phyloP scores from a whole-genome alignment of 2,329 filamentous ascomycete species.

The Thielaviopsis punctulata region DNA sequence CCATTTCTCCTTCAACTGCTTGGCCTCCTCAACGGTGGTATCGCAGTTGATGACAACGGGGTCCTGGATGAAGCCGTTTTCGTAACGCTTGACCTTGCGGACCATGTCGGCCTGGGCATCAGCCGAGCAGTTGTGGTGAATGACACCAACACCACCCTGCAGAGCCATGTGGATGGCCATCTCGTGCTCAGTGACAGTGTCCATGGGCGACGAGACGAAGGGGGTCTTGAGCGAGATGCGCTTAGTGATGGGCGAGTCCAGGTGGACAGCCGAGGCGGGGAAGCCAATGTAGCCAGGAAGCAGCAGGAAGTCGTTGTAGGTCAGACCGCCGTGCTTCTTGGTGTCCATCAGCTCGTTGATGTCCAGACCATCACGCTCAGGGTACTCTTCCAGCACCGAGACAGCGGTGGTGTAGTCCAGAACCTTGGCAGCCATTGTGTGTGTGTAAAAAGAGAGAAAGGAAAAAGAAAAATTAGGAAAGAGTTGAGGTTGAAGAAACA shows the following conservation, averaged over 20 bases:
- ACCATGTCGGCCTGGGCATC: conserved; percentile 98
- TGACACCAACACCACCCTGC: conserved; percentile 77
- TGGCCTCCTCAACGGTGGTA: conserved; percentile 82
- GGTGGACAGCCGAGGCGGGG: conserved; percentile 68
- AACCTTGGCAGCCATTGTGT: conserved; percentile 49
- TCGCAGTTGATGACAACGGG: conserved; percentile 77
- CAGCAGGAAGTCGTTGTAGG: conserved; percentile 97
- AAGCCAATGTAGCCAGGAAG: conserved; percentile 98
- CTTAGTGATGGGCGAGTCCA: conserved; percentile 90
- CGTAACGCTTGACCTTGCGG: conserved; percentile 95
- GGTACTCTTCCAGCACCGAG: conserved; percentile 67
- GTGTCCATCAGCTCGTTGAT: conserved; percentile 79
- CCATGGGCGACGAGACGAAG: conserved; percentile 96
- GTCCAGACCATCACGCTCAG: conserved; percentile 68
- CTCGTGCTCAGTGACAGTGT: conserved; percentile 97
- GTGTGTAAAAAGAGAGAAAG: conserved; percentile 16
- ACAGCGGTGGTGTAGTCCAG: conserved; percentile 61
- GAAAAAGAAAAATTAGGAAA: conserved; percentile 16
- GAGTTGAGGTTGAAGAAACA: conserved; percentile 26
- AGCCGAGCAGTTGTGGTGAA: conserved; percentile 98
- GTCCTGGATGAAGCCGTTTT: conserved; percentile 97
- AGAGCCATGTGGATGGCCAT: conserved; percentile 98
- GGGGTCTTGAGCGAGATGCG: conserved; percentile 91
- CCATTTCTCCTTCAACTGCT: conserved; percentile 90
- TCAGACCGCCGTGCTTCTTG: conserved; percentile 79